Evolutionary conservation across 1,139 yeast species (phyloP), one percentile per base, ranked within the genome.

Genomic region (Eremothecium gossypii): DNA sequence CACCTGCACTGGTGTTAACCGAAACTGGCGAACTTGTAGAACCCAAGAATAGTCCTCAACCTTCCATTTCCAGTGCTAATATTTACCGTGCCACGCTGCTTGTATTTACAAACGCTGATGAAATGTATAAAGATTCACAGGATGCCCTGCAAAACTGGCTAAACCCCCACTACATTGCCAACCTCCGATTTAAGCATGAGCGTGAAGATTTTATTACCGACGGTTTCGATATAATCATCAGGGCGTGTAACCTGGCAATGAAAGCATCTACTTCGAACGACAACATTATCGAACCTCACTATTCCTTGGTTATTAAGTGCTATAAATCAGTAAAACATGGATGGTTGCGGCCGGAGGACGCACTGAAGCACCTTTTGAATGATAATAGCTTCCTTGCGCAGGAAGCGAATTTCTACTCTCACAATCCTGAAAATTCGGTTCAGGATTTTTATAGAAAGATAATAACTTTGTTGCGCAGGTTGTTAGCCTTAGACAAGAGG

Each of bases 221-320:
- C 1, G 71, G 73, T 0, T 45, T 77, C 9, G 64, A 65, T 0
- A 60, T 73, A 2, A 53, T 77, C 10, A 37, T 66, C 8, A 57
- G 57, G 28, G 62, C 85, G 0, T 69, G 77, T 39, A 42, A 48
- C 1, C 47, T 69, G 2, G 74, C 79, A 1, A 60, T 65, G 2
- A 67, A 65, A 6, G 55, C 62, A 12, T 63, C 74, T 0, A 57
- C 65, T 4, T 63, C 67, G 20, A 68, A 71, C n/a, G 91, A 78
- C 38, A 69, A 71, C 1, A 65, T 78, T 4, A 61, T 85, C 33
- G 95, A 85, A 53, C 89, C 95, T 0, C 85, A 80, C 55, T 86
- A 86, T 54, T 68, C 71, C 41, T 57, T 82, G 10, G 73, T 83
- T 30, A 70, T 87, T 0, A 49, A 74, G 40, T 56, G 76, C 7